Conservation (phyloP, 352 stramenopile genomes). For the Blastocystis sp. region DNA sequence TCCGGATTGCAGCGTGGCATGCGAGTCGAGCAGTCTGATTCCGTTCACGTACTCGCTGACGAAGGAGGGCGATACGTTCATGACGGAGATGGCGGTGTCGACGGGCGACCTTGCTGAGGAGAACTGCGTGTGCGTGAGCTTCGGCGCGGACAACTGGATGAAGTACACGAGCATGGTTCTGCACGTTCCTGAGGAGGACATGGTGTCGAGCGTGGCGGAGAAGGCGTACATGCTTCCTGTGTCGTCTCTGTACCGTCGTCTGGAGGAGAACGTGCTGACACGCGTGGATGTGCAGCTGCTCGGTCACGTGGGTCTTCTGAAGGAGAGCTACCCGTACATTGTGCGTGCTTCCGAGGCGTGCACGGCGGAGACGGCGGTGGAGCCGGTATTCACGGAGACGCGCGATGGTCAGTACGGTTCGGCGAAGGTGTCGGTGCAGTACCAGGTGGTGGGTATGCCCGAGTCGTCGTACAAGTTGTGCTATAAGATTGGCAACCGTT, state of each 20-base stretch:
- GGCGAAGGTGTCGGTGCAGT: not conserved
- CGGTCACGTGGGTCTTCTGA: constrained; percentile 13
- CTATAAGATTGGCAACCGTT: not conserved
- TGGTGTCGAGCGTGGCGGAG: not conserved
- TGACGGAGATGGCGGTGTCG: not conserved
- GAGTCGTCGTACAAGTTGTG: constrained; percentile 26
- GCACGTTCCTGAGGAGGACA: not conserved
- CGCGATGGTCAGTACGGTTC: not conserved
- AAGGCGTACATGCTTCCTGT: constrained; percentile 33
- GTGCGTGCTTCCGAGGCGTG: constrained; percentile 2
- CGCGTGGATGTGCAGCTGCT: constrained; percentile 3
- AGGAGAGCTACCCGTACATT: not conserved
- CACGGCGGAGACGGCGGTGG: not conserved
- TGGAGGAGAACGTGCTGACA: not conserved
- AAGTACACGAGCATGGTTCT: not conserved
- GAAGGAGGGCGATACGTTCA: not conserved
- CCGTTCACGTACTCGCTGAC: not conserved
- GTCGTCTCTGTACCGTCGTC: constrained; percentile 1
- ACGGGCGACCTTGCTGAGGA: not conserved
- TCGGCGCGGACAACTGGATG: constrained; percentile 31
- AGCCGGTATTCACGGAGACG: not conserved
- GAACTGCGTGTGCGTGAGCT: constrained; percentile 25
- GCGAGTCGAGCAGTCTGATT: not conserved
- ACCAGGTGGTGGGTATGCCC: not conserved
- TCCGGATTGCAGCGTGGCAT: not conserved